Evolutionary conservation across 768 basidiomycete genomes (phyloP), one percentile per base, ranked within the genome.

Genomic region (Tylopilus cervinicoccineus): DNA sequence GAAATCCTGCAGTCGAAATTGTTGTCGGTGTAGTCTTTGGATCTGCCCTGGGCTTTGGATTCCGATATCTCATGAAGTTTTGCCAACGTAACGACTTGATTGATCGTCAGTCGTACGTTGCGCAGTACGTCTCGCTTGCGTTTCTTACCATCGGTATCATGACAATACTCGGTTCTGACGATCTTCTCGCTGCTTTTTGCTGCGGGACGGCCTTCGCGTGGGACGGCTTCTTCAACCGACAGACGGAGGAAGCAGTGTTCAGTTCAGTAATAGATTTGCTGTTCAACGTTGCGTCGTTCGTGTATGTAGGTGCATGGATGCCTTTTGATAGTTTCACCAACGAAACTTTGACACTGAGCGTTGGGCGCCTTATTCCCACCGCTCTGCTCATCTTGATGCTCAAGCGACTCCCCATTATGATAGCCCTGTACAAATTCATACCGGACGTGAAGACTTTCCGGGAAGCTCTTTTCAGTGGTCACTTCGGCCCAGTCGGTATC

Each of bases 251-350:
- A 65, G 81, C 90, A 24, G 84, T 93, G 52, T 99, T 99, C 75
- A 89, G 86, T 56, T 92, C 90, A 68, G 94, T 98, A 58, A 92
- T 98, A 61, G 92, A 98, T 68, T 72, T 97, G 55, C 76, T 98
- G 48, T 95, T 96, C 80, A 97, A 97, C 71, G 80, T 93, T 53
- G 91, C 93, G 24, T 88, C 89, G 4, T 97, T 98, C 72, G 84
- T 97, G 43, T 97, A 88, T 62, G 87, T 98, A 52, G 96, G 96
- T 51, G 94, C 95, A 28, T 93, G 94, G 85, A 94, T 94, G 80
- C 96, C 96, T 1, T 98, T 99, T 69, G 66, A 76, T 60, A 75
- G 77, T 41, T 98, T 95, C 73, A 70, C 74, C 50, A 76, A 90
- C 62, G 68, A 70, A 9, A 72, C 70, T 36, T 72, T 87, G 56